Base-by-base conservation (phyloP, 2,329 filamentous ascomycete genomes). In the Coccinonectria pachysandricola region DNA sequence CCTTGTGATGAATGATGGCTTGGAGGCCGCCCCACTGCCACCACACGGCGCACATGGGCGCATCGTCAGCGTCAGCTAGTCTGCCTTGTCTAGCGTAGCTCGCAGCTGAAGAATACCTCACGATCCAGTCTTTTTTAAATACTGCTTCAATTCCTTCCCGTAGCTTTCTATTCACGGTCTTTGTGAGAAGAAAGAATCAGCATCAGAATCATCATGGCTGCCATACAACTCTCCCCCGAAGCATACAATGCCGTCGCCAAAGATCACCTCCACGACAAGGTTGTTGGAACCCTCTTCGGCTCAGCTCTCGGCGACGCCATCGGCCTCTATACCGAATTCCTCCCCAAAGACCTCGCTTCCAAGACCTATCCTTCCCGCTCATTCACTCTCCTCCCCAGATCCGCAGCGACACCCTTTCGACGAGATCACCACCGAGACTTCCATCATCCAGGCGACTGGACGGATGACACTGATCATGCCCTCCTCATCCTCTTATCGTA, bases 391-490 rank as follows among this genome's bases (percentile, higher is more conserved):
- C 31, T 43, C 2, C 53, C 54, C 3, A 12, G 26, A 4, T 51
- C 52, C 2, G 30, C 48, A 7, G 50, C 52, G 0, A 67, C 64
- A 1, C 52, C 56, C 1, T 58, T 59, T 33, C 47, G 54, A 11
- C 45, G 51, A n/a, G 65, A 68, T 36, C 37, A 45, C 5, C 64
- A 68, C 36, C 52, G 64, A 24, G 51, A 54, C 26, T 57, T 57
- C 15, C 57, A 62, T 18, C 39, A 45, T 3, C 40, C 50, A 1
- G 54, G 58, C 13, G 56, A 60, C 20, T 70, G 65, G 65, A 71
- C 65, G 0, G 65, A 71, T 32, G 66, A 71, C 42, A 71, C 66
- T 0, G 66, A 70, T 35, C 65, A 71, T 43, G 59, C 65, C 3
- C 49, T 68, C 12, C 44, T 69, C 1, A 59, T 62, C 28, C 40